A percentile compares a stretch with the other conserved stretches of the same genome.
These are phyloP conservation scores for Macrocybe gigantea DNA, from an alignment of 768 basidiomycete species.

Conservation along the genomic window DNA sequence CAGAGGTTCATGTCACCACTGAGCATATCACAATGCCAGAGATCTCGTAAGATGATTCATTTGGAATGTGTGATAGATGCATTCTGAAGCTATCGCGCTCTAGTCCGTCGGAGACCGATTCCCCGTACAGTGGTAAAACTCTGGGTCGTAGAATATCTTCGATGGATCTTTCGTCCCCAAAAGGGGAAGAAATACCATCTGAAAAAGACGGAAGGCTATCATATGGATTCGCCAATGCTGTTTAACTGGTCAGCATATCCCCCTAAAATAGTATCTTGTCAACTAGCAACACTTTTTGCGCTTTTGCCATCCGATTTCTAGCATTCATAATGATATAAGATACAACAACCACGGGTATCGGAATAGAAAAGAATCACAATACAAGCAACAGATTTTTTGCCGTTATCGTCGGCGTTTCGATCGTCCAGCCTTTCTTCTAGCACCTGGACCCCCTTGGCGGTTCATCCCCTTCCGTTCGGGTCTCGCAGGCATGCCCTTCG, in stretches of 20 bases:
- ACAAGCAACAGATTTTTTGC: neutral
- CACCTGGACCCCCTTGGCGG: constrained; percentile 57
- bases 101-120: constrained; percentile 7
- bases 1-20: constrained; percentile 52
- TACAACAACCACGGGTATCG: too few species aligned
- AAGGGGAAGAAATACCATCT: constrained; percentile 19
- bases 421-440: constrained; percentile 61
- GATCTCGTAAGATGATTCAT: constrained; percentile 32
- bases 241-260: constrained; percentile 2
- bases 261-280: too few species aligned
- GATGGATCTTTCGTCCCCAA: constrained; percentile 20
- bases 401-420: constrained; percentile 64
- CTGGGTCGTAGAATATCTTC: constrained; percentile 18
- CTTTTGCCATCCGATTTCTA: too few species aligned
- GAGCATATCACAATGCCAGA: constrained; percentile 59
- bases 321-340: too few species aligned
- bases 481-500: constrained; percentile 64
- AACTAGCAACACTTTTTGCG: too few species aligned
- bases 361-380: too few species aligned
- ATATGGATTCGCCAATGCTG: constrained; percentile 15
- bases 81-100: neutral
- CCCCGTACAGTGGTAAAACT: constrained; percentile 10
- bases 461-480: constrained; percentile 53
- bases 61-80: neutral
- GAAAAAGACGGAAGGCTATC: constrained; percentile 20